Base-by-base conservation (phyloP, 345 rosid species). In the Ailanthus altissimus region DNA sequence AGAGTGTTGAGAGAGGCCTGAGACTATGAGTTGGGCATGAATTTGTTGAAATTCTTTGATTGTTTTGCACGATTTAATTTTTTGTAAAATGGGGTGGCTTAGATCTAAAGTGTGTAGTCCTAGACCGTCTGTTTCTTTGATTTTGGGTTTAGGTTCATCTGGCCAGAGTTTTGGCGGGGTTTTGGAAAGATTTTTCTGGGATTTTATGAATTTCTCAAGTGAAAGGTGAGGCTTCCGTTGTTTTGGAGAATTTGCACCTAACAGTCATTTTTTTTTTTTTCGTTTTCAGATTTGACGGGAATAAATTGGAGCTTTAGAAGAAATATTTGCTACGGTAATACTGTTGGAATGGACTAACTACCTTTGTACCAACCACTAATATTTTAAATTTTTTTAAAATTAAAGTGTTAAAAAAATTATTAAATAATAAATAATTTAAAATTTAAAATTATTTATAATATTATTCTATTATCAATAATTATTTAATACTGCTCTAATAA, bases 121-220 rank as follows among this genome's bases (percentile, higher is more conserved):
- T 58, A 8, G 77, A 68, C 45, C 8, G 45, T 47, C 61, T 2
- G 70, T 14, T 71, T 58, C 18, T 10, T 61, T 69, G 59, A 67
- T 14, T 12, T 70, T 64, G 1, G 83, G 76, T 78, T 13, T 74
- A 60, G 83, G 80, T 10, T 81, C 82, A 63, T 32, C 65, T 1
- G 88, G 84, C 80, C 88, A 90, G 49, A 88, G 86, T 16, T 54
- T 81, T 32, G 90, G 92, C 10, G 88, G 54, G 66, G 84, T 67
- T 75, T 79, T 78, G 18, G 85, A 71, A 67, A 88, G 86, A 72
- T 90, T 84, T 67, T 80, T 84, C 79, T 75, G 83, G 74, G 84
- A 73, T 76, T 75, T 76, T 43, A 90, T 78, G 81, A 87, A 75
- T 23, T 85, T 88, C 36, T 88, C 84, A 6, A 87, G 83, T 45